These are phyloP conservation scores for Byssochlamys sp. DNA, from an alignment of 2,329 filamentous ascomycete genomes.

Conservation along the genomic window DNA sequence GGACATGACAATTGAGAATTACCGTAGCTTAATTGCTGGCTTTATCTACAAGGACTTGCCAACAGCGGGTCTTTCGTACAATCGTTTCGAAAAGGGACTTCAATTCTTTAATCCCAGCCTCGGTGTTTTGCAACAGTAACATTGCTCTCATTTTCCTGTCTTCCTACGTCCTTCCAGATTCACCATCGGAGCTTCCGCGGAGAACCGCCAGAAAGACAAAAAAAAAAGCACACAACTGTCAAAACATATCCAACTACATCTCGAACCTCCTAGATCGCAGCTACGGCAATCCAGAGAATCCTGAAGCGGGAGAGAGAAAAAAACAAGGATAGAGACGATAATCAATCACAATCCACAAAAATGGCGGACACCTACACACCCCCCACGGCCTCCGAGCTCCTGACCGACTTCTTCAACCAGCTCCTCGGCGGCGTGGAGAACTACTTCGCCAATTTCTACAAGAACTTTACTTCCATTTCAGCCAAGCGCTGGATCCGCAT, in stretches of 20 bases:
- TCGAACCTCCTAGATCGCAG: not conserved
- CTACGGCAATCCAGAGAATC: not conserved
- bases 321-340: not conserved
- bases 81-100: not conserved
- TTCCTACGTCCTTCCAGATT: not conserved
- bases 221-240: not conserved
- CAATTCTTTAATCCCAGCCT: not conserved
- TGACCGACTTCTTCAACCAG: slow-evolving; percentile 10
- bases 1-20: not conserved
- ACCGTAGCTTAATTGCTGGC: not conserved
- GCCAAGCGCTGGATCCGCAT: slow-evolving; percentile 50
- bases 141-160: not conserved
- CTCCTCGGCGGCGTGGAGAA: slow-evolving; percentile 7
- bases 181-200: slow-evolving; percentile 1
- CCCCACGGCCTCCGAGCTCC: not conserved
- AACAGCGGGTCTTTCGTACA: not conserved
- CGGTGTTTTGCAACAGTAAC: not conserved
- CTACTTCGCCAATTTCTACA: slow-evolving; percentile 13
- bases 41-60: not conserved
- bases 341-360: not conserved
- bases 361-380: slow-evolving; percentile 3
- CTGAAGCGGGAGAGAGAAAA: not conserved
- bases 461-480: slow-evolving; percentile 29
- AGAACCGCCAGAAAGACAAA: not conserved
- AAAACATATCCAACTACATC: not conserved